Base-by-base conservation (phyloP, 805 yeast species). In the Saitoella complicata region DNA sequence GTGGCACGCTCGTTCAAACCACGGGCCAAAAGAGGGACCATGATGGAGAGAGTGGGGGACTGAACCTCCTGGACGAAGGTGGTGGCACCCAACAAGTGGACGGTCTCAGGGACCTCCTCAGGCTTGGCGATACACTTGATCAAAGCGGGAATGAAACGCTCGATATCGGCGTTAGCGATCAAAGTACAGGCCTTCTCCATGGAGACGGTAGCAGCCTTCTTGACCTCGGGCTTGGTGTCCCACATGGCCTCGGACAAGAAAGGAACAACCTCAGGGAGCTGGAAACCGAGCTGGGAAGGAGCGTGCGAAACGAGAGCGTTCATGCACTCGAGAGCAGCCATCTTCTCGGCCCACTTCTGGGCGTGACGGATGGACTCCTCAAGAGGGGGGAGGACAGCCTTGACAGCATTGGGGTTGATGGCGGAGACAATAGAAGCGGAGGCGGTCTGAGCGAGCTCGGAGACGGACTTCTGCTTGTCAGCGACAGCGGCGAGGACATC, bases 1-100 rank as follows among this genome's bases (percentile, higher is more conserved):
- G 99, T 91, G 64, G 91, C 98, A 78, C 98, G 91, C 77, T 91
- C 98, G 64, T 94, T 93, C 67, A 91, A 78, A 88, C 98, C 98
- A 82, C 98, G 88, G 59, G 94, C 78, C 68, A 91, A 78, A 66
- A 91, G 77, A 66, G 98, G 98, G 57, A 86, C 95, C 98, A 91
- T 91, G 73, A 91, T 88, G 67, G 98, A 87, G 64, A 91, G 77
- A 61, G 98, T 93, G 61, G 97, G 97, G 72, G 93, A 87, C 69
- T 98, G 93, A 62, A 91, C 98, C 76, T 91, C 98, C 61, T 96
- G 86, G 60, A 91, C 98, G 67, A 91, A 91, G 64, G 98, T 91
- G 61, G 98, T 91, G 63, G 98, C 97, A 86, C 98, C 98, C 67
- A 91, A 81, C 62, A 78, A 69, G 74, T 91, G 98, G 56, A 91